These are phyloP conservation scores for Colletotrichum falcatum DNA, from an alignment of 2,329 filamentous ascomycete species.

Conservation along the genomic window DNA sequence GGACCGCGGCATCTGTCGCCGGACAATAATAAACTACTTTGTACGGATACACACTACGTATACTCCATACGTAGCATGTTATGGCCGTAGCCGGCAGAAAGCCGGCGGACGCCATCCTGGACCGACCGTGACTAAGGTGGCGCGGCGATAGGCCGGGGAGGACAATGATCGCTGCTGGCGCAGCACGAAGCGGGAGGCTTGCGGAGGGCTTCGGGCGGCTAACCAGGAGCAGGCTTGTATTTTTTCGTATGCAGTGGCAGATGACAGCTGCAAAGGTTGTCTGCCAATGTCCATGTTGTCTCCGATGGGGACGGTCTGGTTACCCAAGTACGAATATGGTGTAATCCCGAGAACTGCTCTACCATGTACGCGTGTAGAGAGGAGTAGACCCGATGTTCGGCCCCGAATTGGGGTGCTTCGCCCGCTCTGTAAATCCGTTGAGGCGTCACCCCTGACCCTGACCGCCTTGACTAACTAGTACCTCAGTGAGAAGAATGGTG, in stretches of 20 bases:
- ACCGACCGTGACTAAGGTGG: neutral
- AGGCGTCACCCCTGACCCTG: conserved; percentile 25
- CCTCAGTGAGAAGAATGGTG: conserved; percentile 34
- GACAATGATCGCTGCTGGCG: neutral
- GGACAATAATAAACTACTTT: too few species aligned
- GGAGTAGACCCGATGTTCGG: conserved; percentile 17
- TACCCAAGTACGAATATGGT: too few species aligned
- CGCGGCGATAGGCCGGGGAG: neutral
- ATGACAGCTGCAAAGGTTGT: neutral
- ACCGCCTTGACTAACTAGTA: conserved; percentile 16
- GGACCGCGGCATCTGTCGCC: neutral
- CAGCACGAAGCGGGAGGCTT: neutral
- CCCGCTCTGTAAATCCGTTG: conserved; percentile 27
- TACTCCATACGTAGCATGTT: too few species aligned
- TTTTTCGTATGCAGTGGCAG: neutral
- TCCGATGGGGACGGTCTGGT: conserved; percentile 5
- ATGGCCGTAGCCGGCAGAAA: too few species aligned
- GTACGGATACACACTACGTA: too few species aligned
- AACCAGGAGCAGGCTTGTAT: neutral
- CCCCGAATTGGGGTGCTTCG: conserved; percentile 31
- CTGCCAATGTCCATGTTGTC: conserved; percentile 13
- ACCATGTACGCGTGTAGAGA: too few species aligned
- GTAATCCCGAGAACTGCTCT: neutral
- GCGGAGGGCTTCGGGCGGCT: conserved; percentile 2
- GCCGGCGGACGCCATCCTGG: neutral